Evolutionary conservation across 1,139 yeast species (phyloP).

Genomic region (Arxiozyma slooffiae): DNA sequence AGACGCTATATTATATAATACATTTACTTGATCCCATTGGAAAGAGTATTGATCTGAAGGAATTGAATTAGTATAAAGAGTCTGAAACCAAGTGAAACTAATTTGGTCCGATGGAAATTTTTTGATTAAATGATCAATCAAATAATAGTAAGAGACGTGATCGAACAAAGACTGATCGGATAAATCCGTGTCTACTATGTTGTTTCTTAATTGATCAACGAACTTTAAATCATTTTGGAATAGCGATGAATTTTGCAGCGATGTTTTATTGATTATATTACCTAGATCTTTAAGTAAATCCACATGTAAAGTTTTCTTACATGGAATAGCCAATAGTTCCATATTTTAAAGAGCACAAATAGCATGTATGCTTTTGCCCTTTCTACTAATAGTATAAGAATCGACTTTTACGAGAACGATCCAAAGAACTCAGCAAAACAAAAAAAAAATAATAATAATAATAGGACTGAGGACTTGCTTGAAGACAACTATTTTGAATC

Average conservation of each 20-base stretch:
- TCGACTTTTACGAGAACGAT: not conserved
- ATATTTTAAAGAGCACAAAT: not conserved
- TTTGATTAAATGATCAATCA: constrained; percentile 29
- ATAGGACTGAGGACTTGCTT: no score
- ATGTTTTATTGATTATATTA: constrained; percentile 47
- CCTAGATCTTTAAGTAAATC: constrained; percentile 41
- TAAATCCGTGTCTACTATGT: constrained; percentile 27
- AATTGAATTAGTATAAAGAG: constrained; percentile 46
- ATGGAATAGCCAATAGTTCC: constrained; percentile 11
- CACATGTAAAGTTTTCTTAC: constrained; percentile 36
- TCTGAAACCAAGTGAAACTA: constrained; percentile 63
- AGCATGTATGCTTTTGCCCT: not conserved
- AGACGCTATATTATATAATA: constrained; percentile 62
- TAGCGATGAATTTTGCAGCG: constrained; percentile 53
- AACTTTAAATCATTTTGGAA: constrained; percentile 45
- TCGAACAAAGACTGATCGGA: constrained; percentile 25
- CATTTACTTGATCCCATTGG: constrained; percentile 49
- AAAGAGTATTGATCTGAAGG: constrained; percentile 43
- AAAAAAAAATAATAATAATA: no score
- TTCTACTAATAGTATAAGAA: not conserved
- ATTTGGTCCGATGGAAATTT: constrained; percentile 41
- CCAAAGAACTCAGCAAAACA: no score
- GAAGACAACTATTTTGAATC: no score
- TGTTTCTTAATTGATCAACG: constrained; percentile 35
- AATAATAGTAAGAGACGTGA: constrained; percentile 31